A percentile compares a stretch with the other conserved stretches of the same genome.
phyloP scores from a whole-genome alignment of 2,329 filamentous ascomycete species.

The Cladosporium sp. region DNA sequence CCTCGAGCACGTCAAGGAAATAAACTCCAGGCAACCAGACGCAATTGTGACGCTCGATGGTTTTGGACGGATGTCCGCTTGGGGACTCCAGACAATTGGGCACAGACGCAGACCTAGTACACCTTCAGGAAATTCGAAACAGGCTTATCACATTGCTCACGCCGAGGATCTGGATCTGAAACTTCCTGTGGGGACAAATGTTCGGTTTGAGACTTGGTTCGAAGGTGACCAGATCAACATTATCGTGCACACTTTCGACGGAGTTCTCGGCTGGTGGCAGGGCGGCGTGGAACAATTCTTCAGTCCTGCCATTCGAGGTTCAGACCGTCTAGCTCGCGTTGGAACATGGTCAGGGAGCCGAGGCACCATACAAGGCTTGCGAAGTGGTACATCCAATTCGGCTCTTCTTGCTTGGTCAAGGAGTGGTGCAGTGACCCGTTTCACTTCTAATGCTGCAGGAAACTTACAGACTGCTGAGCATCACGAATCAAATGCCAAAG shows the following conservation, averaged over 20 bases:
- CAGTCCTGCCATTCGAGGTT: conserved; percentile 55
- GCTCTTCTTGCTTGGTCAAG: conserved; percentile 2
- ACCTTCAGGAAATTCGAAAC: conserved; percentile 44
- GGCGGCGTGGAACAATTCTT: conserved; percentile 77
- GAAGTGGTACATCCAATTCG: background rate
- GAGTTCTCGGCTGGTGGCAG: conserved; percentile 78
- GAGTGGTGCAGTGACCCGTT: background rate
- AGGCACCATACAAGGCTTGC: background rate
- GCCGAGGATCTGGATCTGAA: conserved; percentile 56
- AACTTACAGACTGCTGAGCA: background rate
- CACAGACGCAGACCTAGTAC: conserved; percentile 57
- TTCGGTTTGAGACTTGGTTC: conserved; percentile 31
- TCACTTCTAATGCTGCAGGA: background rate
- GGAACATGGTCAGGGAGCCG: conserved; percentile 8
- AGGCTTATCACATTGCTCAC: conserved; percentile 84
- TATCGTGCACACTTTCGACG: conserved; percentile 81
- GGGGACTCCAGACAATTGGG: conserved; percentile 86
- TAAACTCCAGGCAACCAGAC: conserved; percentile 83
- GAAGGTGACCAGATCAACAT: conserved; percentile 46
- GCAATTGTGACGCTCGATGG: conserved; percentile 83
- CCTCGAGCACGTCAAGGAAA: conserved; percentile 78
- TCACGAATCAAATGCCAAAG: background rate
- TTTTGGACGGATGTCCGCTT: conserved; percentile 83
- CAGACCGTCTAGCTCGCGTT: conserved; percentile 23
- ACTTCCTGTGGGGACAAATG: conserved; percentile 23